Percentiles rank a stretch among this genome's conserved stretches.
phyloP scores from a whole-genome alignment of 129 eudicot species.

The Flaveria trinervia region DNA sequence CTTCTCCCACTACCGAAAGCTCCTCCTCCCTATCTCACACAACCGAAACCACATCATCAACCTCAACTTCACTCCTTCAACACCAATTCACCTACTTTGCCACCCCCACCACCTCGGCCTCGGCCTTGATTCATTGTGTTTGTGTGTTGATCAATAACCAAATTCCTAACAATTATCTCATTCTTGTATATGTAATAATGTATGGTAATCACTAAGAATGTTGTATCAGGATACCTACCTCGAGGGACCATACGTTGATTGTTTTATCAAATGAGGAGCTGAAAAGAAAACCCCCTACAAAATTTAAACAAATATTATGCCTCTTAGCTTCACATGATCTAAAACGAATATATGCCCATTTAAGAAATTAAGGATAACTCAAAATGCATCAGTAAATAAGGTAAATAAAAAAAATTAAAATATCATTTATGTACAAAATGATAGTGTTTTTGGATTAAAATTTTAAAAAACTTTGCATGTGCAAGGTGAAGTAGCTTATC shows the following conservation, averaged over 20 bases:
- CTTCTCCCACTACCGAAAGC: too few species aligned
- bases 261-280: slow-evolving; percentile 86
- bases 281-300: slow-evolving; percentile 79
- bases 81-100: too few species aligned
- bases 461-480: neutral
- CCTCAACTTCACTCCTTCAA: too few species aligned
- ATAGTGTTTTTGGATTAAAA: slow-evolving; percentile 1
- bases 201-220: neutral
- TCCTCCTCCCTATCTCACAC: too few species aligned
- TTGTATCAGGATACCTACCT: slow-evolving; percentile 33
- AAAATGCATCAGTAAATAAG: neutral
- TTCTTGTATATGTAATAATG: neutral
- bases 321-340: slow-evolving; percentile 13
- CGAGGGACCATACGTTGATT: slow-evolving; percentile 78
- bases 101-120: too few species aligned
- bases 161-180: neutral
- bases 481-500: neutral
- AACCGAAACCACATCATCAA: too few species aligned
- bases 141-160: too few species aligned
- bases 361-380: neutral
- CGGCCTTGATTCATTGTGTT: too few species aligned
- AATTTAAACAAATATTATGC: slow-evolving; percentile 19
- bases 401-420: neutral
- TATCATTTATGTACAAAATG: neutral
- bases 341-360: neutral